phyloP scores from a whole-genome alignment of 208 protist genomes.

The Naegleria gruberi region DNA sequence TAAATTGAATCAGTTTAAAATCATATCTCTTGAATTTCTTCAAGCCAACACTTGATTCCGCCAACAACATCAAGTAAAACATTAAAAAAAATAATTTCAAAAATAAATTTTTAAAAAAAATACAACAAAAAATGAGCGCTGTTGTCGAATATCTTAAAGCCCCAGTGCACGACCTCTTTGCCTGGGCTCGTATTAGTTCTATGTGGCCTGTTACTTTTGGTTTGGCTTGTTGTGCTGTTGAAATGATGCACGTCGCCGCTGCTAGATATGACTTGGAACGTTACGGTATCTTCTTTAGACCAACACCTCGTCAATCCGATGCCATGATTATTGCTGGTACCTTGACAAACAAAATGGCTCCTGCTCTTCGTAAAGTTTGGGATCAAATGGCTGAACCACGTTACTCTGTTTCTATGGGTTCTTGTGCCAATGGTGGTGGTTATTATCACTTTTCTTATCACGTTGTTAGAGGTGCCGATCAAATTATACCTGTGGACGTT shows the following conservation, averaged over 20 bases:
- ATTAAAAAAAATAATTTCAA: too few species aligned
- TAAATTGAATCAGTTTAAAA: too few species aligned
- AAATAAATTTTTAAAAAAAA: too few species aligned
- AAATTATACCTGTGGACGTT: constrained; percentile 94
- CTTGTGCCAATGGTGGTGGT: constrained; percentile 94
- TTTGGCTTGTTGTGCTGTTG: constrained; percentile 91
- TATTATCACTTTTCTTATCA: constrained; percentile 97
- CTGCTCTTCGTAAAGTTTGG: constrained; percentile 91
- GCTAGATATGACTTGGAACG: constrained; percentile 94
- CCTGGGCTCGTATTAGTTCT: constrained; percentile 57
- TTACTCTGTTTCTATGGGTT: constrained; percentile 80
- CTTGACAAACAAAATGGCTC: constrained; percentile 98
- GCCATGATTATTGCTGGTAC: constrained; percentile 98
- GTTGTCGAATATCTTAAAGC: neutral
- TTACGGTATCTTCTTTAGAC: constrained; percentile 91
- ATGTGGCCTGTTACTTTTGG: constrained; percentile 97
- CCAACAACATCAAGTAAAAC: too few species aligned
- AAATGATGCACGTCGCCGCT: constrained; percentile 94
- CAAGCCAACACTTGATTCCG: too few species aligned
- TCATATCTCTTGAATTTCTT: too few species aligned
- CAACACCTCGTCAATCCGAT: constrained; percentile 87
- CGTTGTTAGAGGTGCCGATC: constrained; percentile 89
- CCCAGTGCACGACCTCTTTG: neutral
- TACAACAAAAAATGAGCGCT: neutral
- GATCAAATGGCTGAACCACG: constrained; percentile 92